Base-by-base conservation (phyloP, 148 eudicot species). In the Cornus kousa region DNA sequence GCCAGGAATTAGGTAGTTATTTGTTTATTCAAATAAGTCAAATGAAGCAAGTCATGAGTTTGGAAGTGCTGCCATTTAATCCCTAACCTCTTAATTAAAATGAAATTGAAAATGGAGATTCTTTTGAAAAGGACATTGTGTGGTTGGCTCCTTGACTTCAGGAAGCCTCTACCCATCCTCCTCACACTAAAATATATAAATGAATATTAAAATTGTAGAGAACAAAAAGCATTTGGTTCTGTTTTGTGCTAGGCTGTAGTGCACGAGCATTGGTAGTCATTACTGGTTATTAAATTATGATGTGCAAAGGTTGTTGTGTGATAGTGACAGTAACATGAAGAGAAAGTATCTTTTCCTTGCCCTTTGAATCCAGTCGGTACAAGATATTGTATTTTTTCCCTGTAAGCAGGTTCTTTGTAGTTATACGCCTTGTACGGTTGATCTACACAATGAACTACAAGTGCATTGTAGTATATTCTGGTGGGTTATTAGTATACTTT, bases 61-160 rank as follows among this genome's bases (percentile, higher is more conserved):
- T 68, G 48, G 55, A 70, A n/a, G 73, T 68, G 67, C 35, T 17
- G 22, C 32, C 23, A 19, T 22, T 69, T 22, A 19, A 17, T 9
- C 67, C 50, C 37, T 20, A 23, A 5, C 33, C 43, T 35, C 76
- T n/a, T 28, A 55, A 17, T 37, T 23, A 13, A 17, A 33, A n/a
- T 65, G 71, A 62, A 81, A 74, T 72, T 71, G 35, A 73, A 39
- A 73, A 67, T 74, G 22, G 23, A 82, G 74, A 81, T 77, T 81
- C 76, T 79, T 70, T 55, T 28, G 12, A 62, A 82, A 79, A 75
- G 83, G 79, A 66, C 85, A 76, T 72, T 31, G n/a, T 39, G 66
- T 67, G 75, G 84, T 82, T 86, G 76, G 82, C 62, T 87, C 88
- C 88, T 74, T 24, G 71, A 81, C 78, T 24, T 46, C 24, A 43